Percentiles rank a stretch among this genome's conserved stretches.
Conservation (phyloP, 75 land plant genomes). For the Cryptomeria japonica region DNA sequence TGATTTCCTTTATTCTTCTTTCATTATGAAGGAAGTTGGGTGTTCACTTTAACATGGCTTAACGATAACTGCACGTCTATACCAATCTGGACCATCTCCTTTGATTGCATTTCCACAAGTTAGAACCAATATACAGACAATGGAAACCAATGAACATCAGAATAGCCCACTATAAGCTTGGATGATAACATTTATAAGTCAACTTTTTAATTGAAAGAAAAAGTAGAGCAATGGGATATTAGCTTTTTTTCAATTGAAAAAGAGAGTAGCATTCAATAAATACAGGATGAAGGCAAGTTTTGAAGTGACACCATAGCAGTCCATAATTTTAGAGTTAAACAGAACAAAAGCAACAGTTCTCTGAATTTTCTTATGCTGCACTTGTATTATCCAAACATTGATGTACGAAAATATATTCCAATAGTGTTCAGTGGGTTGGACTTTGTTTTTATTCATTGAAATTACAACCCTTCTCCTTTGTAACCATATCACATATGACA, state of each 20-base stretch:
- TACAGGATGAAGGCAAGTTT: not conserved
- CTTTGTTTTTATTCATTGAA: not conserved
- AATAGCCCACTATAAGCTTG: not conserved
- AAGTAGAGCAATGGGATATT: not conserved
- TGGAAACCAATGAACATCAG: not conserved
- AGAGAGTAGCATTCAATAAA: too few species aligned
- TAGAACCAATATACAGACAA: not conserved
- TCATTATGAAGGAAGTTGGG: not conserved
- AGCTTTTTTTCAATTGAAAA: not conserved
- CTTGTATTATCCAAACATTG: not conserved
- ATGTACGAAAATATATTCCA: not conserved
- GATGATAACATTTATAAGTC: not conserved
- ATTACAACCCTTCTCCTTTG: not conserved
- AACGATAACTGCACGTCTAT: not conserved
- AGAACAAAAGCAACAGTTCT: not conserved
- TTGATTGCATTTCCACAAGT: not conserved
- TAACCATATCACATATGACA: not conserved
- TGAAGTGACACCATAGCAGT: not conserved
- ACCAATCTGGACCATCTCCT: not conserved
- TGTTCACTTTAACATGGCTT: not conserved
- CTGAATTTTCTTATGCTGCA: not conserved
- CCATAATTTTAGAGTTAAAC: not conserved
- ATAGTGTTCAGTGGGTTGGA: not conserved
- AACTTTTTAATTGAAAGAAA: too few species aligned
- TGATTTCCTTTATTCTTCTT: not conserved